phyloP scores from a whole-genome alignment of 2,329 filamentous ascomycete genomes.

The Xylaria sp. region DNA sequence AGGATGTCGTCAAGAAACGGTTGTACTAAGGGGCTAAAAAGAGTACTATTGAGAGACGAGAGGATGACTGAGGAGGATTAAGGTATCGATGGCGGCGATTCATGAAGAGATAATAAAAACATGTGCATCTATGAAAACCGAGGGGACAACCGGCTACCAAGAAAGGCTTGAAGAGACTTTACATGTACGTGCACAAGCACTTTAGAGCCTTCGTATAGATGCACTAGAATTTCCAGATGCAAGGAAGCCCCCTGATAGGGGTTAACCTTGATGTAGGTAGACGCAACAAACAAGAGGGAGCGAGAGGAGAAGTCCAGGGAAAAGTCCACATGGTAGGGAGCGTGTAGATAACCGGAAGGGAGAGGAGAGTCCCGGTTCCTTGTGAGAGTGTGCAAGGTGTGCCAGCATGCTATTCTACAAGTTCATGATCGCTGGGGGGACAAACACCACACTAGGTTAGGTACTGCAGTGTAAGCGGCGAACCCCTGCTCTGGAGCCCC shows the following conservation, averaged over 20 bases:
- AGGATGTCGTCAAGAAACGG: background rate
- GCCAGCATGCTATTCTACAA: background rate
- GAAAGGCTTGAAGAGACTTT: conserved; percentile 2
- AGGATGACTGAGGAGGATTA: conserved; percentile 5
- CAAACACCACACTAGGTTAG: too few species aligned
- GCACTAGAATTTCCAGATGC: conserved; percentile 8
- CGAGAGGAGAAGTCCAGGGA: background rate
- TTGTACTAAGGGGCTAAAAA: background rate
- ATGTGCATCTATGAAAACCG: background rate
- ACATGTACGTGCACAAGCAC: conserved; percentile 3
- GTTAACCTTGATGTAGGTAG: conserved; percentile 5
- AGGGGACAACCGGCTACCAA: background rate
- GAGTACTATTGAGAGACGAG: background rate
- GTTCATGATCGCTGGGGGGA: background rate
- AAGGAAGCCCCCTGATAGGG: conserved; percentile 23
- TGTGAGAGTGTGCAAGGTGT: background rate
- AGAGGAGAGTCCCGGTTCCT: background rate
- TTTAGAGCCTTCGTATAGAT: conserved; percentile 19
- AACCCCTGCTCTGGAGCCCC: background rate
- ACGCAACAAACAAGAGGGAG: conserved; percentile 12
- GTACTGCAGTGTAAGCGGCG: too few species aligned
- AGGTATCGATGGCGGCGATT: background rate
- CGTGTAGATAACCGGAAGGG: background rate
- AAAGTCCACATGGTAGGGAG: background rate
- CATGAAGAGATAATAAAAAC: background rate